phyloP scores from a whole-genome alignment of 345 rosid species.

The Moricandia moricandioides region DNA sequence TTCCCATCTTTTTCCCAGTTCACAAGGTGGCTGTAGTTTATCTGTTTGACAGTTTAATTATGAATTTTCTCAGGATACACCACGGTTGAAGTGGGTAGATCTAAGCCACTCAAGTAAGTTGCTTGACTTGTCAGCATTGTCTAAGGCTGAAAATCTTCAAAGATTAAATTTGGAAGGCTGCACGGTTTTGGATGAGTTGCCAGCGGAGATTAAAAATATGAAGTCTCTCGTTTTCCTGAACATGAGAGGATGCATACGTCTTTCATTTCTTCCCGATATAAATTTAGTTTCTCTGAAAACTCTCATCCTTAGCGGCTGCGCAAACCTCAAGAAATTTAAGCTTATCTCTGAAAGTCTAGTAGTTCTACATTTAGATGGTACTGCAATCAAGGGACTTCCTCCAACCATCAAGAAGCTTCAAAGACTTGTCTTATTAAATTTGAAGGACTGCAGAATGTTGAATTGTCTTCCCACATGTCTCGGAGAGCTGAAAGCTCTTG shows the following conservation, averaged over 20 bases:
- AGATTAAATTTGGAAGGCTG: background rate
- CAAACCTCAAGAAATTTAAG: conserved; percentile 1
- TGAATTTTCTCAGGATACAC: too few relatives aligned
- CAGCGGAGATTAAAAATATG: too few relatives aligned
- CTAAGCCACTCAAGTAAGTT: too few relatives aligned
- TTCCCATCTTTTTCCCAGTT: too few relatives aligned
- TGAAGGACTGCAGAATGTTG: conserved; percentile 5
- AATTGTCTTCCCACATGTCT: background rate
- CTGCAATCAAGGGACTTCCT: conserved; percentile 16
- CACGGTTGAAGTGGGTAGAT: too few relatives aligned
- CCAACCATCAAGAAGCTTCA: background rate
- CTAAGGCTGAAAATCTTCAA: too few relatives aligned
- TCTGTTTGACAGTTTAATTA: too few relatives aligned
- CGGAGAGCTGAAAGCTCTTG: background rate
- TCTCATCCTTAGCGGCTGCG: conserved; percentile 6
- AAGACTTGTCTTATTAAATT: background rate
- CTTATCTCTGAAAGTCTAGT: background rate
- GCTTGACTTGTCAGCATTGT: too few relatives aligned
- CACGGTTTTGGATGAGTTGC: too few relatives aligned
- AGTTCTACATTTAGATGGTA: conserved; percentile 3
- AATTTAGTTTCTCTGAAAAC: background rate
- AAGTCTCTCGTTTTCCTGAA: background rate
- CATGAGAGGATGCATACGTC: background rate
- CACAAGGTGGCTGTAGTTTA: too few relatives aligned
- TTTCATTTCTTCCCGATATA: background rate